Conservation (phyloP, 345 rosid species). For the Carallia brachiata region DNA sequence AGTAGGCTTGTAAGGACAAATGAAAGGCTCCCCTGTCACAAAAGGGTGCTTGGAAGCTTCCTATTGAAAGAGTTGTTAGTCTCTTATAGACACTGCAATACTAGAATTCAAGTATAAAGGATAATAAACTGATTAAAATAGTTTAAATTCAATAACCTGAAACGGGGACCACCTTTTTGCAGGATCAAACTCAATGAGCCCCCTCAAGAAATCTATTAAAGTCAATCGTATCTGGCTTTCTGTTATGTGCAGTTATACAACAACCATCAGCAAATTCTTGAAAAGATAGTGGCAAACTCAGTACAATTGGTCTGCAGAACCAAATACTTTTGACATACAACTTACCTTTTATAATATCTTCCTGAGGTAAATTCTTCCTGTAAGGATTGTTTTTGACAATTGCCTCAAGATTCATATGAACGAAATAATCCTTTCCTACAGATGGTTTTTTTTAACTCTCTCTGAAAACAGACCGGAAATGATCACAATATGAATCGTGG, state of each 20-base stretch:
- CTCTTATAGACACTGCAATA: background rate
- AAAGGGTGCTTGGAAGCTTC: constrained; percentile 99
- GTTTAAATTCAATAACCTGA: constrained; percentile 58
- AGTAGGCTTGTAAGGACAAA: constrained; percentile 81
- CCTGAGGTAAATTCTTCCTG: constrained; percentile 67
- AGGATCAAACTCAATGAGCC: constrained; percentile 98
- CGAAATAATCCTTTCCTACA: constrained; percentile 94
- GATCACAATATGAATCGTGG: constrained; percentile 9
- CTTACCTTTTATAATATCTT: constrained; percentile 75
- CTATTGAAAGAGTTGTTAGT: constrained; percentile 21
- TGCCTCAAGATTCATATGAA: constrained; percentile 84
- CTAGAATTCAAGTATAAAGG: constrained; percentile 3
- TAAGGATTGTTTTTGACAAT: constrained; percentile 85
- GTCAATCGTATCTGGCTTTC: constrained; percentile 87
- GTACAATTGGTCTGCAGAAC: no score
- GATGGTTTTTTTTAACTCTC: constrained; percentile 77
- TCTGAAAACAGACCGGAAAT: constrained; percentile 47
- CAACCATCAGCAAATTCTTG: no score
- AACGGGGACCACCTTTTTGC: constrained; percentile 98
- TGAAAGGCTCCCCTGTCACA: constrained; percentile 96
- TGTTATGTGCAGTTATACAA: constrained; percentile 20
- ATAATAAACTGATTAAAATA: constrained; percentile 14
- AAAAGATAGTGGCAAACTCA: no score
- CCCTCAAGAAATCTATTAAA: constrained; percentile 92
- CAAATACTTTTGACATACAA: no score